Evolutionary conservation across 345 rosid genomes (phyloP).

Genomic region (Adansonia digitata): DNA sequence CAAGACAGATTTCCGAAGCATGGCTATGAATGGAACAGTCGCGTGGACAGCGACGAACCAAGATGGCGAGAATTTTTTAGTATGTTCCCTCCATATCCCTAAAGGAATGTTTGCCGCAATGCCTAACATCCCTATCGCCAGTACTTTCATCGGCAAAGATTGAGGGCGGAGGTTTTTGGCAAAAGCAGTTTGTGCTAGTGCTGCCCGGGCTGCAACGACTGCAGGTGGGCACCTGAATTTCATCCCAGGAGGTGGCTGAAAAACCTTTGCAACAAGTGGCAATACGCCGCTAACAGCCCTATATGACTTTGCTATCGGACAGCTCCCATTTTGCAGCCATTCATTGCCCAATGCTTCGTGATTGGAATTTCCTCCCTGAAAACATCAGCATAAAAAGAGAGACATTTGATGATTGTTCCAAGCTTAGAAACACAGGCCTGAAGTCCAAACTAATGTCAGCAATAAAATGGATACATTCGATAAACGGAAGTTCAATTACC

Average conservation of each 20-base stretch:
- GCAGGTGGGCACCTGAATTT: constrained; percentile 65
- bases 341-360: constrained; percentile 77
- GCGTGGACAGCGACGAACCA: constrained; percentile 95
- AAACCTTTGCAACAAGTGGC: constrained; percentile 80
- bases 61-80: constrained; percentile 68
- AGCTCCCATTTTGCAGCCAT: constrained; percentile 86
- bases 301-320: constrained; percentile 92
- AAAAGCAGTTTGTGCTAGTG: constrained; percentile 71
- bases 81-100: constrained; percentile 97
- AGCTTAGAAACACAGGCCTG: not conserved
- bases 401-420: not conserved
- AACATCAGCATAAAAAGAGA: constrained; percentile 18
- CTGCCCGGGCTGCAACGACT: constrained; percentile 85
- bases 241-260: constrained; percentile 81
- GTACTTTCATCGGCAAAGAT: constrained; percentile 68
- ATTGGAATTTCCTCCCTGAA: constrained; percentile 59
- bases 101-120: constrained; percentile 91
- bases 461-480: not conserved
- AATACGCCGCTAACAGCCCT: constrained; percentile 68
- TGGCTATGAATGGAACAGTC: constrained; percentile 88
- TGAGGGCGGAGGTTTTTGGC: constrained; percentile 94
- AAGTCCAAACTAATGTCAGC: not conserved
- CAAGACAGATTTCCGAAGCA: constrained; percentile 86
- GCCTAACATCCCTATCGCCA: constrained; percentile 82
- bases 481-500: constrained; percentile 28